A percentile compares a stretch with the other conserved stretches of the same genome.
Evolutionary conservation across 1,284 basidiomycete genomes (phyloP).

Genomic region (Takashimella koratensis): DNA sequence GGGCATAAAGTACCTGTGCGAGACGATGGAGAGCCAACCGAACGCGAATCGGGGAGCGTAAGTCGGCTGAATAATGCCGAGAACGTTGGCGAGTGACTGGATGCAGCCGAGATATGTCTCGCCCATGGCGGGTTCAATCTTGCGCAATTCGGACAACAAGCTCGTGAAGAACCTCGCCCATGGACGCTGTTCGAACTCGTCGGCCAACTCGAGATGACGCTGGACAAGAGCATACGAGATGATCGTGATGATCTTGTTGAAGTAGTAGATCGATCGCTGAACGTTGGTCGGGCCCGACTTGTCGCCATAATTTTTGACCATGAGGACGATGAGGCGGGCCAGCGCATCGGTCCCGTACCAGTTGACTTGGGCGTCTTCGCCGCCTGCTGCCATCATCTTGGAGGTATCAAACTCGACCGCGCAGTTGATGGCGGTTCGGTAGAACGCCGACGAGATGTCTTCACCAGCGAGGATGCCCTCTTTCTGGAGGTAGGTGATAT

Average conservation of each 20-base stretch:
- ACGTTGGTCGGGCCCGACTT: conserved; percentile 68
- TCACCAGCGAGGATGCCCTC: conserved; percentile 96
- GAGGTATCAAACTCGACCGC: conserved; percentile 90
- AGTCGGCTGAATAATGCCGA: conserved; percentile 91
- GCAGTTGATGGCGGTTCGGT: conserved; percentile 94
- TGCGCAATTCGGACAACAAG: conserved; percentile 83
- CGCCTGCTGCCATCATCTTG: conserved; percentile 54
- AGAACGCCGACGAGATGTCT: conserved; percentile 95
- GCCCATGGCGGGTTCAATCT: conserved; percentile 77
- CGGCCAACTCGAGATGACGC: conserved; percentile 88
- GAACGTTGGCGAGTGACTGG: conserved; percentile 85
- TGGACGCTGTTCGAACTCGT: conserved; percentile 91
- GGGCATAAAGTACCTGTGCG: conserved; percentile 96
- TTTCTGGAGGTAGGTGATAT: conserved; percentile 92
- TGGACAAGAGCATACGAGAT: conserved; percentile 93
- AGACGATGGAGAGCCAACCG: conserved; percentile 95
- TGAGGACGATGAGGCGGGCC: conserved; percentile 90
- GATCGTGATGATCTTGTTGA: conserved; percentile 97
- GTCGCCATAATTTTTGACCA: conserved; percentile 90
- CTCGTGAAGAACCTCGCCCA: conserved; percentile 99
- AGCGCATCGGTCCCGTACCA: conserved; percentile 91
- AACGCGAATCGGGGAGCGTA: conserved; percentile 98
- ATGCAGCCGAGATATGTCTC: conserved; percentile 85
- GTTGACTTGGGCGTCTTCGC: conserved; percentile 68
- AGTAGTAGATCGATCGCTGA: conserved; percentile 95